These are phyloP conservation scores for Coemansia sp. DNA, from an alignment of 192 early-diverging fungal species.

Conservation along the genomic window DNA sequence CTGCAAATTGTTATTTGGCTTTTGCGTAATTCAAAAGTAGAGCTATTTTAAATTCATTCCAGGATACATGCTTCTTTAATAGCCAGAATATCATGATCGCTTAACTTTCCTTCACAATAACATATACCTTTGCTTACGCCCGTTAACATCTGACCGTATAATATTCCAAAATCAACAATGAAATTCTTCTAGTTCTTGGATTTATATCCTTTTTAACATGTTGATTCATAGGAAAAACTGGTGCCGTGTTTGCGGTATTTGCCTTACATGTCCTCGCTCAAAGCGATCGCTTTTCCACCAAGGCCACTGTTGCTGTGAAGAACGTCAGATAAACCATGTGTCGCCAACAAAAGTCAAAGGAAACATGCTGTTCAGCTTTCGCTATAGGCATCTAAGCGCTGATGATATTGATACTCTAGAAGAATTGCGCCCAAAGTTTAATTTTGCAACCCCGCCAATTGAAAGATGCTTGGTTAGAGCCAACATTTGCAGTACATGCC, in stretches of 20 bases:
- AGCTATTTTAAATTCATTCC: background rate
- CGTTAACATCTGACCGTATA: too few relatives aligned
- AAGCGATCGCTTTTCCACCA: conserved; percentile 32
- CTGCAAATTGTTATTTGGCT: background rate
- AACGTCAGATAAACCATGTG: conserved; percentile 43
- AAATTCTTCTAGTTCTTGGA: background rate
- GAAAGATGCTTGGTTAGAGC: conserved; percentile 44
- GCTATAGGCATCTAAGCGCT: conserved; percentile 52
- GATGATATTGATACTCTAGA: conserved; percentile 45
- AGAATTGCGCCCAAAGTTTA: conserved; percentile 37
- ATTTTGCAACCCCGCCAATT: conserved; percentile 37
- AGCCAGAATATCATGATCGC: too few relatives aligned
- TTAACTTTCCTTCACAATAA: too few relatives aligned
- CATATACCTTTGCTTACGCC: too few relatives aligned
- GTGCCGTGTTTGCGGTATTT: conserved; percentile 49
- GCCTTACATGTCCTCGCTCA: conserved; percentile 48
- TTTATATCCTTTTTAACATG: conserved; percentile 9
- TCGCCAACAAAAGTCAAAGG: conserved; percentile 41
- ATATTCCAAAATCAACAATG: too few relatives aligned
- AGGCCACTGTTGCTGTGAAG: conserved; percentile 32
- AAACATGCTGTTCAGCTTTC: conserved; percentile 47
- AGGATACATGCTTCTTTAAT: background rate
- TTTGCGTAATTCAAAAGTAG: background rate
- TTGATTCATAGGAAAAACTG: conserved; percentile 51
- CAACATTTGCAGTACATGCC: conserved; percentile 55